Conservation (phyloP, 257 asterid genomes). For the Solanum lignicaule region DNA sequence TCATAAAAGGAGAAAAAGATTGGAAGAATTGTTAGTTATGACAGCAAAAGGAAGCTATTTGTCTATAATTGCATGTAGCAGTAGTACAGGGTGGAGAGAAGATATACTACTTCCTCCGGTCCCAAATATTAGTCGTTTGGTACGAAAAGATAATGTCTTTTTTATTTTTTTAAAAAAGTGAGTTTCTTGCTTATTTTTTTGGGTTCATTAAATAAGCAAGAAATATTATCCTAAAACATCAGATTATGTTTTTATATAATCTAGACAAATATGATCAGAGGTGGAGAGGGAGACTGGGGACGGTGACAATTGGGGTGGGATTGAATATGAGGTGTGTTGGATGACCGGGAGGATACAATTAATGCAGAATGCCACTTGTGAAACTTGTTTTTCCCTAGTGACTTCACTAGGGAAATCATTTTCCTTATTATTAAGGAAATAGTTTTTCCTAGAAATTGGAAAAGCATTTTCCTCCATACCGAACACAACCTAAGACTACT, state of each 20-base stretch:
- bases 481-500: not conserved
- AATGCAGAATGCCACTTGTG: not conserved
- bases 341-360: not conserved
- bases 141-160: not conserved
- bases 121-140: not conserved
- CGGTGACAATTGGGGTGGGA: not conserved
- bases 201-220: not conserved
- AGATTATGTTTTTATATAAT: not conserved
- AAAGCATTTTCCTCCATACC: not conserved
- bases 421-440: not conserved
- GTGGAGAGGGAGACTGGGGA: not conserved
- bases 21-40: not conserved
- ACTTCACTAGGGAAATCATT: not conserved
- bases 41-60: not conserved
- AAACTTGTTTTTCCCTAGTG: not conserved
- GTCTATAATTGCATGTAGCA: not conserved
- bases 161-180: not conserved
- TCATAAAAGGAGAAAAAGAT: not conserved
- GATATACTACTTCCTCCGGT: not conserved
- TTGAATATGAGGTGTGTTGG: not conserved
- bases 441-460: not conserved
- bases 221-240: not conserved
- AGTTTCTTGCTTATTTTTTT: not conserved
- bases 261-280: not conserved
- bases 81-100: not conserved